These are phyloP conservation scores for Brassica incana DNA, from an alignment of 345 rosid species.

Conservation along the genomic window DNA sequence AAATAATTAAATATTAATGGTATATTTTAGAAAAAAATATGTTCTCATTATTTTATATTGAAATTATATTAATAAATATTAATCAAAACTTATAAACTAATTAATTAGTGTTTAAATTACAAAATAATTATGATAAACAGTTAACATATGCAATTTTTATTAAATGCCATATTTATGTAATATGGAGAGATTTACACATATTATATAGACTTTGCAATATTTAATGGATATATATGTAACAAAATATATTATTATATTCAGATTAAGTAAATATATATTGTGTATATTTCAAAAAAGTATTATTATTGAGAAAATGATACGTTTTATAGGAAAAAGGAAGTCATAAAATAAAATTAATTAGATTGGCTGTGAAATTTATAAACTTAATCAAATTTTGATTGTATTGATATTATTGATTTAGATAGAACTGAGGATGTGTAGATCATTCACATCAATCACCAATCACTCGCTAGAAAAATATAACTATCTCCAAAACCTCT, in stretches of 20 bases:
- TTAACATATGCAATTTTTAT: no score
- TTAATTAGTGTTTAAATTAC: neutral
- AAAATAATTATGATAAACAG: neutral
- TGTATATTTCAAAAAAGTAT: neutral
- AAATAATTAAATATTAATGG: no score
- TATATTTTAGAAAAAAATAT: no score
- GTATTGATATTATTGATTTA: neutral
- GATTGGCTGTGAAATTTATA: neutral
- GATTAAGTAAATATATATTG: no score
- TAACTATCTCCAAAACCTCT: neutral
- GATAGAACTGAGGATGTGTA: neutral
- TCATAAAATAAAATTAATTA: no score
- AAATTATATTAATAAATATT: no score
- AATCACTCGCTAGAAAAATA: neutral
- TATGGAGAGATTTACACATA: no score
- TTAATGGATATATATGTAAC: neutral
- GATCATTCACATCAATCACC: neutral
- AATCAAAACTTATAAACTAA: neutral
- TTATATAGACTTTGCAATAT: no score
- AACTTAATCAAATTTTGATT: no score
- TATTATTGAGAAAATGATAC: no score
- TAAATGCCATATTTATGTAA: neutral
- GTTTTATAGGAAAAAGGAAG: neutral
- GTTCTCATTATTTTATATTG: no score
- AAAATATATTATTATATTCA: no score